Evolutionary conservation across 1,284 basidiomycete species (phyloP).

Genomic region (Golubevia pallescens): DNA sequence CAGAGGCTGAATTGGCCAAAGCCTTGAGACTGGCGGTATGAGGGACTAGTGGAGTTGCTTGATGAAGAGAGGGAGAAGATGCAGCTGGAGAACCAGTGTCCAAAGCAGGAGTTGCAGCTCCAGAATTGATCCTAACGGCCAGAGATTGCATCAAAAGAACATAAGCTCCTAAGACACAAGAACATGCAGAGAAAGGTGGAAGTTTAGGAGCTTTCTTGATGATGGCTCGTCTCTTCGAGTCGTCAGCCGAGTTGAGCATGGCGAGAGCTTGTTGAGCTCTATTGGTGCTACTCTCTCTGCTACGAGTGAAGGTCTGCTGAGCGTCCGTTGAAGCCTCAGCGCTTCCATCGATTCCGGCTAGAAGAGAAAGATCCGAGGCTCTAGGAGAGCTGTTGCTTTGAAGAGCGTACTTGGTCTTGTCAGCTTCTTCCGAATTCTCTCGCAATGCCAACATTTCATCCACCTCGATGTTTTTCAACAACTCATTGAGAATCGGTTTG

Average conservation of each 20-base stretch:
- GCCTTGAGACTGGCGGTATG: neutral
- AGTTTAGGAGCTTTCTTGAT: constrained; percentile 22
- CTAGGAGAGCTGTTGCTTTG: neutral
- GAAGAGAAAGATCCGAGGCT: neutral
- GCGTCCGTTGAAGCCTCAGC: neutral
- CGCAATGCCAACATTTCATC: neutral
- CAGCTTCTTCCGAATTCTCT: neutral
- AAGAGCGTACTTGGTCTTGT: neutral
- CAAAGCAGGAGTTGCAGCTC: constrained; percentile 3
- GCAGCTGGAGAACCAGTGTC: neutral
- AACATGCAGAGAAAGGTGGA: constrained; percentile 44
- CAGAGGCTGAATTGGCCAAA: neutral
- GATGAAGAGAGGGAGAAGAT: neutral
- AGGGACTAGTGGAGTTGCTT: too few relatives aligned
- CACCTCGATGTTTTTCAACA: neutral
- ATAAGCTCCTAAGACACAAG: constrained; percentile 41
- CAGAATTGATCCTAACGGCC: constrained; percentile 31
- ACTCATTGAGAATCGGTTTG: neutral
- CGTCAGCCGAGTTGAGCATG: neutral
- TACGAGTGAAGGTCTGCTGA: neutral
- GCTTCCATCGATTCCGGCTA: too few relatives aligned
- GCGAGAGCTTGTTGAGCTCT: neutral
- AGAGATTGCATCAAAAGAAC: constrained; percentile 45
- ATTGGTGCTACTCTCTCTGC: neutral
- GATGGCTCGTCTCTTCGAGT: neutral